These are phyloP conservation scores for Phycomyces blakesleeanus DNA, from an alignment of 192 early-diverging fungal genomes.

Conservation along the genomic window DNA sequence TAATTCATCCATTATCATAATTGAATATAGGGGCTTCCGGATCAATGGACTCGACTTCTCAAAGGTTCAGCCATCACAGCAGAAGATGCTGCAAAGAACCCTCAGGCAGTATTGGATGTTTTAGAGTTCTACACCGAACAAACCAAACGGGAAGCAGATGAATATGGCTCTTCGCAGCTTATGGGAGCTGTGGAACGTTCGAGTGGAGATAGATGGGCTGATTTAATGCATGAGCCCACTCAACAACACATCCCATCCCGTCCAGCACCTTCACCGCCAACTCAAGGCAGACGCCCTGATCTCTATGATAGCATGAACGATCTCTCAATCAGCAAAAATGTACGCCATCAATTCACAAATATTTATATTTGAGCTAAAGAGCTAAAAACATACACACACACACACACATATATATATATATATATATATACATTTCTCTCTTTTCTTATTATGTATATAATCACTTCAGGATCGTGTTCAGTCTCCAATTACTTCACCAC, in stretches of 20 bases:
- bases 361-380: conserved; percentile 1
- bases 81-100: conserved; percentile 96
- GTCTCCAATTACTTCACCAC: too few relatives aligned
- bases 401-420: too few relatives aligned
- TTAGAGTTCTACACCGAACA: conserved; percentile 97
- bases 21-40: conserved; percentile 73
- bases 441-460: conserved; percentile 4
- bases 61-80: conserved; percentile 92
- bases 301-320: conserved; percentile 22
- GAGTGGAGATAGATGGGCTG: conserved; percentile 45
- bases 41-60: conserved; percentile 90
- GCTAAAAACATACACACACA: too few relatives aligned
- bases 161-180: conserved; percentile 37
- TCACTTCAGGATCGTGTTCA: background rate
- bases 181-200: conserved; percentile 16
- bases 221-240: conserved; percentile 46
- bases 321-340: conserved; percentile 5
- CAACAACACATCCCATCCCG: conserved; percentile 14
- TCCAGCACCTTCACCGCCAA: conserved; percentile 27
- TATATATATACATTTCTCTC: too few relatives aligned
- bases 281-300: conserved; percentile 29
- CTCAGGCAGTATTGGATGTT: conserved; percentile 97
- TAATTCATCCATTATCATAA: too few relatives aligned
- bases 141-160: conserved; percentile 49
- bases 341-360: background rate